Conservation (phyloP, 768 basidiomycete genomes). For the Panaeolus papilionaceus region DNA sequence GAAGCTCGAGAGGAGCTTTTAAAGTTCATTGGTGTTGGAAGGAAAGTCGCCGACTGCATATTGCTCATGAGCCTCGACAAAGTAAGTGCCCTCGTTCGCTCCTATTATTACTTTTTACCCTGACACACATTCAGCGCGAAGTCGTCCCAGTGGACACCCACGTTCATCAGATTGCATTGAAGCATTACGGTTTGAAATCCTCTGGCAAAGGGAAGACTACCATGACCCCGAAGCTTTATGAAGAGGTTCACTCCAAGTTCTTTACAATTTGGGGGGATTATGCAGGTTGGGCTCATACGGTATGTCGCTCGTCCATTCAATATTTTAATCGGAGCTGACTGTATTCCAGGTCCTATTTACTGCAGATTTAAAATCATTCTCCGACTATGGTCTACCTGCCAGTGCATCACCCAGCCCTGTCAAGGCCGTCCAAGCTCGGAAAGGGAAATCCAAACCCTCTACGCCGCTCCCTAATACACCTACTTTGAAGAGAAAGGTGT, state of each 20-base stretch:
- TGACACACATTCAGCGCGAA: conserved; percentile 57
- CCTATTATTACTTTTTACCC: conserved; percentile 3
- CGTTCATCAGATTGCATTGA: conserved; percentile 86
- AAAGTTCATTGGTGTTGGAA: conserved; percentile 88
- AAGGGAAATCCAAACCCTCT: neutral
- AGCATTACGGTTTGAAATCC: conserved; percentile 73
- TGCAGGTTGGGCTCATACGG: conserved; percentile 92
- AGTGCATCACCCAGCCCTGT: conserved; percentile 19
- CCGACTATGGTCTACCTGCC: conserved; percentile 56
- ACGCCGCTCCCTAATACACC: neutral
- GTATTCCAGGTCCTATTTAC: conserved; percentile 70
- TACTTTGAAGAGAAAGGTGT: neutral
- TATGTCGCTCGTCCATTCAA: conserved; percentile 37
- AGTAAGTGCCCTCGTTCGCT: conserved; percentile 43
- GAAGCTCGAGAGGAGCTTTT: conserved; percentile 79
- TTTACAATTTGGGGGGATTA: conserved; percentile 77
- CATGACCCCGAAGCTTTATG: conserved; percentile 83
- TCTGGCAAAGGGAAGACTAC: conserved; percentile 49
- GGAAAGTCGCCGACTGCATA: conserved; percentile 97
- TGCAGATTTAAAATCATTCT: conserved; percentile 73
- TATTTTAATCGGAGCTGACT: conserved; percentile 5
- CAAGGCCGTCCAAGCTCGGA: neutral
- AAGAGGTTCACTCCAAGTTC: conserved; percentile 69
- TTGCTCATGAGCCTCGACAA: conserved; percentile 93
- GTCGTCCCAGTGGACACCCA: conserved; percentile 97